Percentiles rank a stretch among this genome's conserved stretches.
These are phyloP conservation scores for Bolboschoenoplectus hybrid DNA, from an alignment of 202 grass and related monocot species.

Conservation along the genomic window DNA sequence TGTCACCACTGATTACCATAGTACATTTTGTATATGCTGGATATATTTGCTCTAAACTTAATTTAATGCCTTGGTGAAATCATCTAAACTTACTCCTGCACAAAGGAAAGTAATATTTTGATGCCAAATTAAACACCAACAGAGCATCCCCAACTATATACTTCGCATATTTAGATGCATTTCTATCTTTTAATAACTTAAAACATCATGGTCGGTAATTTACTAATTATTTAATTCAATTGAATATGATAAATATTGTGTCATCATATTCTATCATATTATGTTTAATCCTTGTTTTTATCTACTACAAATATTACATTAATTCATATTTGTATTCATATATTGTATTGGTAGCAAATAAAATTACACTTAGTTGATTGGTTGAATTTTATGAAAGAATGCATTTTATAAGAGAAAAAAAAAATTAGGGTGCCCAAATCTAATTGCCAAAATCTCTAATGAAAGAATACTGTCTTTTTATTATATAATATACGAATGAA, in stretches of 20 bases:
- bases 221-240: neutral
- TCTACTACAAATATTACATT: neutral
- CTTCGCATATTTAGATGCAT: neutral
- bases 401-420: neutral
- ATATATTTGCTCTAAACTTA: neutral
- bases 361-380: neutral
- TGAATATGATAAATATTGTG: neutral
- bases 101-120: slow-evolving; percentile 5
- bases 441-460: neutral
- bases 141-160: slow-evolving; percentile 5
- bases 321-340: neutral
- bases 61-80: neutral
- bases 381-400: neutral
- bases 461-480: no score
- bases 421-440: neutral
- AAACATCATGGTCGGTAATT: neutral
- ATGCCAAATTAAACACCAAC: neutral
- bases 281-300: neutral
- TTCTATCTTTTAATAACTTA: neutral
- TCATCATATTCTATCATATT: neutral
- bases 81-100: neutral
- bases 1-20: neutral
- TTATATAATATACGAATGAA: no score
- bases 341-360: neutral
- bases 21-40: slow-evolving; percentile 1